Evolutionary conservation across 2,329 filamentous ascomycete genomes (phyloP).

Genomic region (Colletotrichum eremochloae): DNA sequence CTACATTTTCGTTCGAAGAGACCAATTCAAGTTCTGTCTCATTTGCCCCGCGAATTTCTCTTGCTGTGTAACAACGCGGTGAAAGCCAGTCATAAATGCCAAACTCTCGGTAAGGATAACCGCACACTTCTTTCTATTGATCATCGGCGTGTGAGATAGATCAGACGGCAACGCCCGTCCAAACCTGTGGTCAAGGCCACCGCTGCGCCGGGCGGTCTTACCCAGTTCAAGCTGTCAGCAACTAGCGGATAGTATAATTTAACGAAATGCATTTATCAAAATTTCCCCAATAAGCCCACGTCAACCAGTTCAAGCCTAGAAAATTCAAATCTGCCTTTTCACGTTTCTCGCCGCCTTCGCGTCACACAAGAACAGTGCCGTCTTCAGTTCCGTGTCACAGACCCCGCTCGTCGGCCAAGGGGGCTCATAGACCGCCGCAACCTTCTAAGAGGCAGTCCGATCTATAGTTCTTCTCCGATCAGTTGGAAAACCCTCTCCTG

Average conservation of each 20-base stretch:
- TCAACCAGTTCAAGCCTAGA: background rate
- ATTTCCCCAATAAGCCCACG: background rate
- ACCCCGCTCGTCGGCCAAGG: background rate
- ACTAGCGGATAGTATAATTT: background rate
- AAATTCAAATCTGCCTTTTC: background rate
- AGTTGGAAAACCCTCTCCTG: background rate
- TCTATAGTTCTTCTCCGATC: background rate
- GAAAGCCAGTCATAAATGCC: background rate
- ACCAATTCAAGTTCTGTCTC: background rate
- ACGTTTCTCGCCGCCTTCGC: background rate
- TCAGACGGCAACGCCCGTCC: background rate
- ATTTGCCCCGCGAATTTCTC: background rate
- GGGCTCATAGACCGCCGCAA: too few relatives aligned
- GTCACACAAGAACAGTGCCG: background rate
- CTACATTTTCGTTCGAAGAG: background rate
- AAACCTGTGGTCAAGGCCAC: too few relatives aligned
- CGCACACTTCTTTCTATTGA: background rate
- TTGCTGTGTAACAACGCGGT: background rate
- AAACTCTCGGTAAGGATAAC: background rate
- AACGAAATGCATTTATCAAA: background rate
- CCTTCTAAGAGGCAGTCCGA: background rate
- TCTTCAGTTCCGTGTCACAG: background rate
- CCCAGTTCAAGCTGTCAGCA: background rate
- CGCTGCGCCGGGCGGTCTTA: background rate
- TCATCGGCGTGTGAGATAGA: background rate